These are phyloP conservation scores for Parafenestella ontariensis DNA, from an alignment of 2,329 filamentous ascomycete species.

Conservation along the genomic window DNA sequence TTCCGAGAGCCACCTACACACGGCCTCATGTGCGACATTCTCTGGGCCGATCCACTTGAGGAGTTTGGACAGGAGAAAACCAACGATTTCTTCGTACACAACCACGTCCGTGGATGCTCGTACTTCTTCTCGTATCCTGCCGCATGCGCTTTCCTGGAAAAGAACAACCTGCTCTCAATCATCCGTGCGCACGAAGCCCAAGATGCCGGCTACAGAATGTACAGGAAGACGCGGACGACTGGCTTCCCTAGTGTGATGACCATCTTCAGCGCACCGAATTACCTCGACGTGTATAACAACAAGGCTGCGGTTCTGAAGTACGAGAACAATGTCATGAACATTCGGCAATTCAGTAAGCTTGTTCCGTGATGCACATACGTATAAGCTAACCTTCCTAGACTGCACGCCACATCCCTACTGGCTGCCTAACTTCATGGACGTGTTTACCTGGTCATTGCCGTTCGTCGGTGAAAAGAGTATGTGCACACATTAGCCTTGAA, in stretches of 20 bases:
- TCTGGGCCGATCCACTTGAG: constrained; percentile 97
- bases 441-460: constrained; percentile 99
- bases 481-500: constrained; percentile 5
- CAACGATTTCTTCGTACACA: constrained; percentile 96
- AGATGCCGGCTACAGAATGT: constrained; percentile 99
- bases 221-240: constrained; percentile 96
- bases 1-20: constrained; percentile 98
- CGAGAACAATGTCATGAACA: constrained; percentile 99
- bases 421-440: constrained; percentile 99
- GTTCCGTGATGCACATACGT: background rate
- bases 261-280: constrained; percentile 98
- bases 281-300: constrained; percentile 99
- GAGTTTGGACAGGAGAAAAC: constrained; percentile 99
- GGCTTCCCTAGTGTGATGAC: constrained; percentile 99
- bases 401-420: constrained; percentile 99
- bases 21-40: constrained; percentile 98
- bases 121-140: constrained; percentile 99
- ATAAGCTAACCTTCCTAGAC: constrained; percentile 54
- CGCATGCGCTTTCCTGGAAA: constrained; percentile 95
- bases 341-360: constrained; percentile 81
- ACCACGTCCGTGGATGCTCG: constrained; percentile 96
- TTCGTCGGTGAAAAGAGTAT: constrained; percentile 92
- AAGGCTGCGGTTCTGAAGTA: constrained; percentile 99
- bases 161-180: constrained; percentile 96
- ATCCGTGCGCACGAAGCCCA: constrained; percentile 98